phyloP scores from a whole-genome alignment of 2,329 filamentous ascomycete species.

The Volutella citrinella region DNA sequence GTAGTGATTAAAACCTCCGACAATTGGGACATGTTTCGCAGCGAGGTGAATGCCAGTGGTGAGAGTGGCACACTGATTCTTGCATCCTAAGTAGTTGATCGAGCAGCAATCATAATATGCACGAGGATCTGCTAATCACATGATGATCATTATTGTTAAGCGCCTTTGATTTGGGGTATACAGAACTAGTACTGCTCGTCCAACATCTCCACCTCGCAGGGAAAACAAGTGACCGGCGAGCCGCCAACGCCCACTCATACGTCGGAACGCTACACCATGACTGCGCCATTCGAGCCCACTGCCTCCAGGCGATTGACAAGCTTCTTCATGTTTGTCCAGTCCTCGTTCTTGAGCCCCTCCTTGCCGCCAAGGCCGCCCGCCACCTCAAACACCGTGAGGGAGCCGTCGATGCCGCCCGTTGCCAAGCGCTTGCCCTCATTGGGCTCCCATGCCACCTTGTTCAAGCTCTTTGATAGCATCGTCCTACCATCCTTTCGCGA shows the following conservation, averaged over 20 bases:
- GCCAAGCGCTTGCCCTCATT: slow-evolving; percentile 84
- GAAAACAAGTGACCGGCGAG: slow-evolving; percentile 14
- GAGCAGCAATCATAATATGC: too few species aligned
- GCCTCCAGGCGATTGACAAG: slow-evolving; percentile 74
- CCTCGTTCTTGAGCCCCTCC: slow-evolving; percentile 78
- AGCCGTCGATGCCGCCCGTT: slow-evolving; percentile 87
- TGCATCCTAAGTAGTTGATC: too few species aligned
- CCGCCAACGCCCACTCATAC: slow-evolving; percentile 15
- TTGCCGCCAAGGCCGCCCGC: slow-evolving; percentile 77
- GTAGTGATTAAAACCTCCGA: too few species aligned
- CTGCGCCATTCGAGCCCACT: slow-evolving; percentile 48
- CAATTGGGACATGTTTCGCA: too few species aligned
- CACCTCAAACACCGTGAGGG: slow-evolving; percentile 91
- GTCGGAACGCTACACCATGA: slow-evolving; percentile 33
- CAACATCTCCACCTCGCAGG: slow-evolving; percentile 16
- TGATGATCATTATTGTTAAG: too few species aligned
- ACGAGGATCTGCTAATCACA: too few species aligned
- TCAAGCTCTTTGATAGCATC: slow-evolving; percentile 80
- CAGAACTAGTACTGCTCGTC: slow-evolving; percentile 14
- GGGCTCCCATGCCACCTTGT: slow-evolving; percentile 92
- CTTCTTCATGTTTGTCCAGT: slow-evolving; percentile 93
- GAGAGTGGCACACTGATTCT: too few species aligned
- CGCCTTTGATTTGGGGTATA: slow-evolving; percentile 28
- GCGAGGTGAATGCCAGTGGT: too few species aligned
- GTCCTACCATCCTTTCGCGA: slow-evolving; percentile 61